Percentiles rank a stretch among this genome's conserved stretches.
Conservation (phyloP, 352 stramenopile genomes). For the Pythium guiyangense region DNA sequence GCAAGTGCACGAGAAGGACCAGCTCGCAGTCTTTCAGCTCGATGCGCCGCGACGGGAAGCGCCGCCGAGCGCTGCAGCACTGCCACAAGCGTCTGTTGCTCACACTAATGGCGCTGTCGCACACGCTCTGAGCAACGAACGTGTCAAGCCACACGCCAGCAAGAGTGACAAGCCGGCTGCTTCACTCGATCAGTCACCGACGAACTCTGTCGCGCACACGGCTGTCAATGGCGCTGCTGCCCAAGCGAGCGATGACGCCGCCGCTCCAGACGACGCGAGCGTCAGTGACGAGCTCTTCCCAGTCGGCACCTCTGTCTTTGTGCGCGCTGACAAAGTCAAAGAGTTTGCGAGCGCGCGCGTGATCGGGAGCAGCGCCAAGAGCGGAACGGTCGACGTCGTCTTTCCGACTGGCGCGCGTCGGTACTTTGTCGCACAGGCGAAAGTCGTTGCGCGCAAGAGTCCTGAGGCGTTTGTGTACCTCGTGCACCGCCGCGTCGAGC, state of each 20-base stretch:
- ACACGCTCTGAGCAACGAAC: too few relatives aligned
- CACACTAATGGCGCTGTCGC: too few relatives aligned
- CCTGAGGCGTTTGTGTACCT: conserved; percentile 69
- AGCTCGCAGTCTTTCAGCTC: conserved; percentile 60
- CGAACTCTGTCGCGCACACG: too few relatives aligned
- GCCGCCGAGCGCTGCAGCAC: too few relatives aligned
- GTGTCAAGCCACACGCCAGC: too few relatives aligned
- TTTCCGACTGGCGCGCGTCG: conserved; percentile 53
- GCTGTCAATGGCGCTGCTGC: too few relatives aligned
- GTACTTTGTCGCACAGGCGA: conserved; percentile 57
- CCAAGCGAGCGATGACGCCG: too few relatives aligned
- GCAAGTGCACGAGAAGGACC: conserved; percentile 77
- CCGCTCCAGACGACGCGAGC: conserved; percentile 8
- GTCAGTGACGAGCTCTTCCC: conserved; percentile 18
- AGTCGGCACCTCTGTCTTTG: conserved; percentile 52
- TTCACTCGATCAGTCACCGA: too few relatives aligned
- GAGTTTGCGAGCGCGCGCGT: conserved; percentile 55
- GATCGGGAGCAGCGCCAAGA: conserved; percentile 55
- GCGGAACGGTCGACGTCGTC: conserved; percentile 58
- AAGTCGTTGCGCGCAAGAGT: conserved; percentile 44
- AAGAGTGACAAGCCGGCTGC: too few relatives aligned
- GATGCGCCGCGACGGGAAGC: background rate
- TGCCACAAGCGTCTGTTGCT: too few relatives aligned
- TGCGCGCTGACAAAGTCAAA: conserved; percentile 62
- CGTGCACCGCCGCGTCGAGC: conserved; percentile 82